Conservation (phyloP, 1,284 basidiomycete species). For the Cryptococcus sp. region DNA sequence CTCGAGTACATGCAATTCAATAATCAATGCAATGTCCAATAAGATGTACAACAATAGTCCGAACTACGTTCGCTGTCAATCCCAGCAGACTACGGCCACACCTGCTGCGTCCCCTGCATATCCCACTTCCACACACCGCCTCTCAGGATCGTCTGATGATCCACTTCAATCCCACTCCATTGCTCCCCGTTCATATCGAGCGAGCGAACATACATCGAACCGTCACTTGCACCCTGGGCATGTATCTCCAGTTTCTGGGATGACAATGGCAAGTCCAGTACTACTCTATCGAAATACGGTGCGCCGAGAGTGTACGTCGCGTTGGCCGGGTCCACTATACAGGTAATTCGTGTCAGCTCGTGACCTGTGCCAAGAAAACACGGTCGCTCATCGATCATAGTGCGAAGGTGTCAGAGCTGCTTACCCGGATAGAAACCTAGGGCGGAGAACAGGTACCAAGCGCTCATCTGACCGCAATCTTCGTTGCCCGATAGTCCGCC, state of each 20-base stretch:
- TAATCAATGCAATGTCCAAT: too few species aligned
- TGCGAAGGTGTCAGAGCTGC: background rate
- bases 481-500: constrained; percentile 62
- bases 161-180: constrained; percentile 58
- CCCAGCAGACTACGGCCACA: constrained; percentile 42
- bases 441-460: constrained; percentile 80
- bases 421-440: constrained; percentile 75
- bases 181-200: constrained; percentile 61
- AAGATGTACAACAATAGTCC: too few species aligned
- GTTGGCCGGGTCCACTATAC: constrained; percentile 69
- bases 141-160: constrained; percentile 59
- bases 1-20: too few species aligned
- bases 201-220: constrained; percentile 63
- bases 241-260: constrained; percentile 57
- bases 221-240: constrained; percentile 60
- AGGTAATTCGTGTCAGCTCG: background rate
- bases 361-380: too few species aligned
- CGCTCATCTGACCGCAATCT: constrained; percentile 86
- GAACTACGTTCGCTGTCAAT: too few species aligned
- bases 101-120: constrained; percentile 62
- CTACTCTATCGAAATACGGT: constrained; percentile 70
- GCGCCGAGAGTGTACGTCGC: constrained; percentile 72
- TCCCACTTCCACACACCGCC: constrained; percentile 64
- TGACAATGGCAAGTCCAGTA: constrained; percentile 60
- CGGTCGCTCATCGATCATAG: background rate